Conservation (phyloP, 2,329 filamentous ascomycete species). For the Verticillium nubilum region DNA sequence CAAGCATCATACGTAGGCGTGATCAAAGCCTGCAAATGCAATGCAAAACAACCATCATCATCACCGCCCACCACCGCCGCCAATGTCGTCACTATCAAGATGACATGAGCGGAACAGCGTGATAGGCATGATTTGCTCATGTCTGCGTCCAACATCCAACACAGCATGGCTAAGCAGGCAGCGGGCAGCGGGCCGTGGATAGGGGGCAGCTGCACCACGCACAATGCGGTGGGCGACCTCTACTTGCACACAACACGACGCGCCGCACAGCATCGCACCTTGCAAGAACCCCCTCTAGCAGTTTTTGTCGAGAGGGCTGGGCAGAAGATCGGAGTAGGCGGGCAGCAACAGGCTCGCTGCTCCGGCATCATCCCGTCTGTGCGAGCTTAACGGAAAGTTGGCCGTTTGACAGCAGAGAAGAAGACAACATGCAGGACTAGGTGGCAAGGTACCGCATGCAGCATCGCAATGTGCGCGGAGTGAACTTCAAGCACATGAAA, state of each 20-base stretch:
- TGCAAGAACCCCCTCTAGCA: neutral
- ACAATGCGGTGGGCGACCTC: neutral
- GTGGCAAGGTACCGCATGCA: too few relatives aligned
- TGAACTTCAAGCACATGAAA: too few relatives aligned
- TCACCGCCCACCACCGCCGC: neutral
- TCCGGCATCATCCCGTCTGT: neutral
- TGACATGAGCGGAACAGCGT: neutral
- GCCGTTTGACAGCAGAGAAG: neutral
- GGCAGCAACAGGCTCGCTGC: neutral
- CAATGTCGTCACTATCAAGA: neutral
- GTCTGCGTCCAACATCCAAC: neutral
- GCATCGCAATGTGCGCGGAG: too few relatives aligned
- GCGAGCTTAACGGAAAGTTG: neutral
- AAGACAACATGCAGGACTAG: neutral
- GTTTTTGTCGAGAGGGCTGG: neutral
- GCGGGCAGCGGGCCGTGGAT: neutral
- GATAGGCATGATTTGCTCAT: neutral
- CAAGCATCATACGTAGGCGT: neutral
- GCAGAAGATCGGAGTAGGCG: neutral
- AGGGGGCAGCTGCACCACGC: neutral
- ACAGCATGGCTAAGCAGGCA: neutral
- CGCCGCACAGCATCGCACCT: neutral
- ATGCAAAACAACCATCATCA: neutral
- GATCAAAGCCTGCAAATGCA: neutral
- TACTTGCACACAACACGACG: neutral